Evolutionary conservation across 2,329 filamentous ascomycete species (phyloP).

Genomic region (Talaromyces albobiverticillius): DNA sequence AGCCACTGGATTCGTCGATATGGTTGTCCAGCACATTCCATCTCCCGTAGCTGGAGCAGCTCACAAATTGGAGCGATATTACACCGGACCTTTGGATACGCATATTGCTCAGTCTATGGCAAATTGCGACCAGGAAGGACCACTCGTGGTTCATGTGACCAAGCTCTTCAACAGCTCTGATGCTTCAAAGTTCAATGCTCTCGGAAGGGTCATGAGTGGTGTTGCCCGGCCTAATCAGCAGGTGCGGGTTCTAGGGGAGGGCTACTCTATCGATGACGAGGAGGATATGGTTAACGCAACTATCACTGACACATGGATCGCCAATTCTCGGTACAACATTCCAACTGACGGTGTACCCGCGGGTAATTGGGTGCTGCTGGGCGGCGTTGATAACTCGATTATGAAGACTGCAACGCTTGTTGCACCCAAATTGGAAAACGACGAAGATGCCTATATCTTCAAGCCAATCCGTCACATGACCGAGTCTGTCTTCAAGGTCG

Average conservation of each 20-base stretch:
- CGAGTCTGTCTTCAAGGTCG: slow-evolving; percentile 95
- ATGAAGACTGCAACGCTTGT: slow-evolving; percentile 95
- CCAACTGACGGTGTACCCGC: slow-evolving; percentile 88
- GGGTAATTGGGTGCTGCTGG: slow-evolving; percentile 87
- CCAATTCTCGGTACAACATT: slow-evolving; percentile 89
- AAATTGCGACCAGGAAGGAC: slow-evolving; percentile 82
- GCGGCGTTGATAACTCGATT: slow-evolving; percentile 94
- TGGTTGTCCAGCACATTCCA: slow-evolving; percentile 86
- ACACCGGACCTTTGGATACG: slow-evolving; percentile 84
- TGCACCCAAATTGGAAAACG: slow-evolving; percentile 72
- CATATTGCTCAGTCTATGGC: slow-evolving; percentile 77
- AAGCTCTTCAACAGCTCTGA: slow-evolving; percentile 90
- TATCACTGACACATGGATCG: slow-evolving; percentile 82
- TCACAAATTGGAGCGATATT: slow-evolving; percentile 77
- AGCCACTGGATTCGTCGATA: slow-evolving; percentile 88
- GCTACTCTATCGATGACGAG: slow-evolving; percentile 93
- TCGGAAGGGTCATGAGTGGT: slow-evolving; percentile 90
- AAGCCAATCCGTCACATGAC: slow-evolving; percentile 90
- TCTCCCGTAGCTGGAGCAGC: slow-evolving; percentile 78
- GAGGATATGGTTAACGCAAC: slow-evolving; percentile 93
- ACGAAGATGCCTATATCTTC: slow-evolving; percentile 95
- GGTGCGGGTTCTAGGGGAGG: slow-evolving; percentile 89
- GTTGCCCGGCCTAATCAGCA: slow-evolving; percentile 77
- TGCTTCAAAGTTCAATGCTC: slow-evolving; percentile 84
- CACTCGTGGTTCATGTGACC: slow-evolving; percentile 85